Evolutionary conservation across 2,329 filamentous ascomycete species (phyloP).

Genomic region (Cercospora sojina): DNA sequence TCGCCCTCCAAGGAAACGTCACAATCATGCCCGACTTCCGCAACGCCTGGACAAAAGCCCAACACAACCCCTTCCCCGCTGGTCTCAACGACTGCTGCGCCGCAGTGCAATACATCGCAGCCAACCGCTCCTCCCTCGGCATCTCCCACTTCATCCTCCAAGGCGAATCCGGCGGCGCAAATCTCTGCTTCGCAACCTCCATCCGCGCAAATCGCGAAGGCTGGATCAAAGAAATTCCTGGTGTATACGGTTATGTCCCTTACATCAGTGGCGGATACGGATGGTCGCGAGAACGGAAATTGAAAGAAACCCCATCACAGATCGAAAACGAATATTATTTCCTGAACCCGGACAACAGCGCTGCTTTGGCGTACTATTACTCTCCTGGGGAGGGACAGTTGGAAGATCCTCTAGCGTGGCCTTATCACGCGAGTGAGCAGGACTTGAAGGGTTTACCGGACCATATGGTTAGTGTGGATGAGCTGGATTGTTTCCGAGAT

Average conservation of each 20-base stretch:
- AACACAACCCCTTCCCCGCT: constrained; percentile 33
- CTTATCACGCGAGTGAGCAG: constrained; percentile 31
- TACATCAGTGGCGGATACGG: constrained; percentile 26
- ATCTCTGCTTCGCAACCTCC: constrained; percentile 32
- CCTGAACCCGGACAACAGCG: constrained; percentile 18
- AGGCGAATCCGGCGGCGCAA: constrained; percentile 37
- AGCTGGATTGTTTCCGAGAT: constrained; percentile 36
- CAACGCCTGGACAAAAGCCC: constrained; percentile 33
- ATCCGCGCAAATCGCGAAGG: constrained; percentile 35
- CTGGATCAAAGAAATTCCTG: constrained; percentile 30
- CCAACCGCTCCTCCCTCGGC: constrained; percentile 27
- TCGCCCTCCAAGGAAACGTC: constrained; percentile 29
- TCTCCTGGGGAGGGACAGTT: constrained; percentile 9
- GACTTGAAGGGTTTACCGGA: constrained; percentile 35
- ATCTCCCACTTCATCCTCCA: constrained; percentile 33
- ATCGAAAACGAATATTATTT: constrained; percentile 35
- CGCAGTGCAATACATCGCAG: constrained; percentile 28
- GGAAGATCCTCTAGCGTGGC: constrained; percentile 36
- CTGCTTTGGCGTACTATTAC: constrained; percentile 22
- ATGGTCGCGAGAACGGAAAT: constrained; percentile 18
- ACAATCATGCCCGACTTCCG: constrained; percentile 36
- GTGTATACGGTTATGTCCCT: constrained; percentile 31
- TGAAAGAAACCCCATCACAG: constrained; percentile 25
- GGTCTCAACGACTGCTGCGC: constrained; percentile 37
- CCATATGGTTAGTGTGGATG: constrained; percentile 32